Evolutionary conservation across 75 land plant genomes (phyloP).

Genomic region (Cunninghamia lanceolata): DNA sequence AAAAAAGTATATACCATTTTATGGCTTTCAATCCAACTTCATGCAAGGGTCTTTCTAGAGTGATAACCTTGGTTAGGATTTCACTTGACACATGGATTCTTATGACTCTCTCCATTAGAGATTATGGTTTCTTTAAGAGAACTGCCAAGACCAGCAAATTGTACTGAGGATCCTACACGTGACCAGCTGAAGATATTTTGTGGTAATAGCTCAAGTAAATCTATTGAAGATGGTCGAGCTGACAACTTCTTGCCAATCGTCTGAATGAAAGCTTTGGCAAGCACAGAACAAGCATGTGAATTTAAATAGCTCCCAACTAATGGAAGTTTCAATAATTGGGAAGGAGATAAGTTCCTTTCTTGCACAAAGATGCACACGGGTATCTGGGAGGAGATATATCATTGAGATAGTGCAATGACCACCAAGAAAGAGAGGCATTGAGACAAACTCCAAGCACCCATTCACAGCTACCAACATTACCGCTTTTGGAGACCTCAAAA

Average conservation of each 20-base stretch:
- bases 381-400: constrained; percentile 69
- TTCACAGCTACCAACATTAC: constrained; percentile 56
- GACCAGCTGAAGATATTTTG: too few species aligned
- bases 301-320: too few species aligned
- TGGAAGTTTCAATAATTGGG: constrained; percentile 21
- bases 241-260: constrained; percentile 30
- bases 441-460: constrained; percentile 89
- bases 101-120: constrained; percentile 9
- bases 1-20: too few species aligned
- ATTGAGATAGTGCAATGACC: constrained; percentile 92
- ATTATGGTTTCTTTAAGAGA: constrained; percentile 3
- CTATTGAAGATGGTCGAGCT: constrained; percentile 61
- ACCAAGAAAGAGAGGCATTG: constrained; percentile 46
- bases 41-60: too few species aligned
- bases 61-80: constrained; percentile 58
- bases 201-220: constrained; percentile 57
- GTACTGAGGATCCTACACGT: constrained; percentile 34
- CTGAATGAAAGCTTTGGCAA: too few species aligned
- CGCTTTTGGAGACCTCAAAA: constrained; percentile 12
- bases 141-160: constrained; percentile 23
- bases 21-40: too few species aligned
- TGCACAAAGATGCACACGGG: constrained; percentile 79
- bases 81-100: constrained; percentile 19
- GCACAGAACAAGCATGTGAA: too few species aligned
- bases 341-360: constrained; percentile 35